A percentile compares a stretch with the other conserved stretches of the same genome.
These are phyloP conservation scores for Pichia sp. DNA, from an alignment of 1,139 yeast genomes.

Conservation along the genomic window DNA sequence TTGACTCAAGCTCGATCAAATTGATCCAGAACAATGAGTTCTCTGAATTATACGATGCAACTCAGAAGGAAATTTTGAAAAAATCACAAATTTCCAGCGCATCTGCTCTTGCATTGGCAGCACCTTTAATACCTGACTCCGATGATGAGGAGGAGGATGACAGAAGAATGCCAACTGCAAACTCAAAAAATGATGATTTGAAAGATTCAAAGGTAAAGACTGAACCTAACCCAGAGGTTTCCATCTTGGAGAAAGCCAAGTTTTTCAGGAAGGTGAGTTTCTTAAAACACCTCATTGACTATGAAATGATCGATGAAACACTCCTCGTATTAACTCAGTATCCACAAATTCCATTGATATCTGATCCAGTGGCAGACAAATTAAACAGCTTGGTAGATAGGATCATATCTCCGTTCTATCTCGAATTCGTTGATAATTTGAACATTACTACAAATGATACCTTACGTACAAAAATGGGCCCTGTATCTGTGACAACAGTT, in stretches of 20 bases:
- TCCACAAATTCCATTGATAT: constrained; percentile 60
- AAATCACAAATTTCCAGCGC: constrained; percentile 63
- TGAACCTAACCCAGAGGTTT: constrained; percentile 1
- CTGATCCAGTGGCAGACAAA: constrained; percentile 47
- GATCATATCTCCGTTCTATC: constrained; percentile 50
- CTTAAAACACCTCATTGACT: constrained; percentile 50
- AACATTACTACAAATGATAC: constrained; percentile 2
- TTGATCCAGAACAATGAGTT: constrained; percentile 35
- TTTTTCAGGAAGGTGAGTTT: constrained; percentile 39
- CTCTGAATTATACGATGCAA: constrained; percentile 40
- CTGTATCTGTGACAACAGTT: constrained; percentile 16
- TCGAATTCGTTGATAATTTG: constrained; percentile 16
- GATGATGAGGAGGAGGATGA: constrained; percentile 36
- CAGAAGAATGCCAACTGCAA: neutral
- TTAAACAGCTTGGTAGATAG: constrained; percentile 47
- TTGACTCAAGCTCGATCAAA: constrained; percentile 33
- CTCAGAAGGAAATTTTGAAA: constrained; percentile 51
- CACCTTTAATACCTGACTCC: constrained; percentile 71
- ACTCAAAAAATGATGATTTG: constrained; percentile 12
- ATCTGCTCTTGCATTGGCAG: constrained; percentile 82
- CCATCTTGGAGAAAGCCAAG: constrained; percentile 20
- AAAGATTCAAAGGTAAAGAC: constrained; percentile 15
- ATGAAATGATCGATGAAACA: constrained; percentile 64
- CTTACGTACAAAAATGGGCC: too few relatives aligned
- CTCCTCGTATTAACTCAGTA: constrained; percentile 54